phyloP scores from a whole-genome alignment of 2,329 filamentous ascomycete genomes.

The Apiospora pterosperma region DNA sequence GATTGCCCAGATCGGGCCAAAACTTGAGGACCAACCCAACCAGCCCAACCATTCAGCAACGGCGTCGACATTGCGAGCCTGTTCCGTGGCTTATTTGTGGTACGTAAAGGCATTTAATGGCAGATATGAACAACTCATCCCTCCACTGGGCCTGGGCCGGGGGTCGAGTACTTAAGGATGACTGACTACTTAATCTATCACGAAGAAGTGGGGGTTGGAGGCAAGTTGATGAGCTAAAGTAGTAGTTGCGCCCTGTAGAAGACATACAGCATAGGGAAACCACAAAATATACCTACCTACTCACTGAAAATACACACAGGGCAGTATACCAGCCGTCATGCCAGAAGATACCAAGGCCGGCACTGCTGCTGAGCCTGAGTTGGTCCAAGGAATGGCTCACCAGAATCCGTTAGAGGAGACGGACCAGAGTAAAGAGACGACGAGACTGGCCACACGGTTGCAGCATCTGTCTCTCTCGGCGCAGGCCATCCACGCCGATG shows the following conservation, averaged over 20 bases:
- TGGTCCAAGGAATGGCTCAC: constrained; percentile 2
- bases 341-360: not conserved
- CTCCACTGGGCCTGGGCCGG: not conserved
- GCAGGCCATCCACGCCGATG: constrained; percentile 77
- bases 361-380: not conserved
- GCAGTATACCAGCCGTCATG: not conserved
- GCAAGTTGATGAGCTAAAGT: not conserved
- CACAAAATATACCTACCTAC: not conserved
- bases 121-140: not conserved
- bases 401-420: constrained; percentile 4
- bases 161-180: too few species aligned
- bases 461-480: constrained; percentile 58
- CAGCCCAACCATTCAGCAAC: not conserved
- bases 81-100: not conserved
- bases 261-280: not conserved
- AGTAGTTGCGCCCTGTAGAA: not conserved
- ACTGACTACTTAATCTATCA: not conserved
- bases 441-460: constrained; percentile 26
- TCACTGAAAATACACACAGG: not conserved
- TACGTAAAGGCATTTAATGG: not conserved
- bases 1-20: not conserved
- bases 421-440: constrained; percentile 16
- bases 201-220: not conserved
- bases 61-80: not conserved
- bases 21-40: not conserved